Evolutionary conservation across 2,329 filamentous ascomycete species (phyloP).

Genomic region (Pestalotiopsis sp.): DNA sequence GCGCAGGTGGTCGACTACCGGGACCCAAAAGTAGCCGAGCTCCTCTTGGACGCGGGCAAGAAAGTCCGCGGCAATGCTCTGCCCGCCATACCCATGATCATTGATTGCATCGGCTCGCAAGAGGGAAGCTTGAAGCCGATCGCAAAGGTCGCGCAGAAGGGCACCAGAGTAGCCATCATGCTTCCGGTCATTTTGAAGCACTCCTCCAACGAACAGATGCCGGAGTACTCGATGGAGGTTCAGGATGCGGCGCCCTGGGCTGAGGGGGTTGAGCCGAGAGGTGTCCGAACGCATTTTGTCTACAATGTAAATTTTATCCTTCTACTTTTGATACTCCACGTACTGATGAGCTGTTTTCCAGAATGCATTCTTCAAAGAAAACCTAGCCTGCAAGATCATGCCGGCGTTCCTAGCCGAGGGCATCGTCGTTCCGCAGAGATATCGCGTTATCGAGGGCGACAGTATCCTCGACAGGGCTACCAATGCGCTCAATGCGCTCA

Average conservation of each 20-base stretch:
- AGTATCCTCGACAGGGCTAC: conserved; percentile 38
- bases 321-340: neutral
- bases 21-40: conserved; percentile 33
- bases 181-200: conserved; percentile 59
- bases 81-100: conserved; percentile 41
- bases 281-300: conserved; percentile 58
- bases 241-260: conserved; percentile 44
- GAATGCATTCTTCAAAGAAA: conserved; percentile 56
- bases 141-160: conserved; percentile 47
- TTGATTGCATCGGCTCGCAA: conserved; percentile 58
- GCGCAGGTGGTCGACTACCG: conserved; percentile 46
- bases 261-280: conserved; percentile 50
- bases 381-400: conserved; percentile 56
- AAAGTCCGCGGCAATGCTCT: conserved; percentile 14
- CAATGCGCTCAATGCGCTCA: conserved; percentile 35
- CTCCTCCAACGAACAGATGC: conserved; percentile 44
- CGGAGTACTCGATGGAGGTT: conserved; percentile 56
- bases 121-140: conserved; percentile 48
- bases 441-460: conserved; percentile 40
- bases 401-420: conserved; percentile 43
- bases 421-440: conserved; percentile 40
- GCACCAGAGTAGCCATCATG: conserved; percentile 56
- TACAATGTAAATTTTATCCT: conserved; percentile 36
- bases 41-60: conserved; percentile 24
- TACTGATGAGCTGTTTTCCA: conserved; percentile 23